These are phyloP conservation scores for Coemansia guatemalensis DNA, from an alignment of 192 early-diverging fungal genomes.

Conservation along the genomic window DNA sequence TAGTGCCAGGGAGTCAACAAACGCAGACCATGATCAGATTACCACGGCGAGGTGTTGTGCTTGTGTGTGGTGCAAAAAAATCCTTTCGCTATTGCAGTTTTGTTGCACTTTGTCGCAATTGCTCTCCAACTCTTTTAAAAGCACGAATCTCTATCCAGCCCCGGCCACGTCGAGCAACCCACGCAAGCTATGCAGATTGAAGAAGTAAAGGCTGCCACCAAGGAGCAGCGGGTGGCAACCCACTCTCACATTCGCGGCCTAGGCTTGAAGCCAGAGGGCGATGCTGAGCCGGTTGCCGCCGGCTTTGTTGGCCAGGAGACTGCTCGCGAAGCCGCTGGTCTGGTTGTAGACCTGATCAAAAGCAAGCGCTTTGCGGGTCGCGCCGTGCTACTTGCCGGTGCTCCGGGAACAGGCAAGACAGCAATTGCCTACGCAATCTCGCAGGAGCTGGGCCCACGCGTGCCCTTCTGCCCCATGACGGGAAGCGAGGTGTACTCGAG, in stretches of 20 bases:
- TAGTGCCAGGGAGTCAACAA: neutral
- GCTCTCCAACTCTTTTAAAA: neutral
- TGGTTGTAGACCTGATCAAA: slow-evolving; percentile 92
- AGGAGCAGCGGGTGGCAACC: slow-evolving; percentile 92
- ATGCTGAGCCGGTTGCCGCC: slow-evolving; percentile 79
- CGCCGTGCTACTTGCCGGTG: slow-evolving; percentile 91
- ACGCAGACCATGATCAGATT: neutral
- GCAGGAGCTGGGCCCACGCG: slow-evolving; percentile 95
- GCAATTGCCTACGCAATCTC: slow-evolving; percentile 95
- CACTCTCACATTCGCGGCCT: slow-evolving; percentile 98
- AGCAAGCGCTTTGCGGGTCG: slow-evolving; percentile 97
- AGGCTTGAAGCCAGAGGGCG: slow-evolving; percentile 84
- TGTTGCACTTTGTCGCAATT: too few species aligned
- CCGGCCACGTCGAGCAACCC: neutral
- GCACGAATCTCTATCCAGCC: neutral
- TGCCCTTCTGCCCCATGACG: slow-evolving; percentile 99
- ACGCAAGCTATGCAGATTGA: slow-evolving; percentile 78
- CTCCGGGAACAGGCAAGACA: slow-evolving; percentile 97
- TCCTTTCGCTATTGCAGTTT: neutral
- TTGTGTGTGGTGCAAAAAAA: neutral
- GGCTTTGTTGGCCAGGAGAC: slow-evolving; percentile 98
- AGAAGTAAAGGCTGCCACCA: slow-evolving; percentile 85
- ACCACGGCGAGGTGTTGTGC: neutral
- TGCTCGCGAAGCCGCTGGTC: slow-evolving; percentile 93
- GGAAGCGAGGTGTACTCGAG: slow-evolving; percentile 97